Conservation (phyloP, 331 rosid species). For the Dryas integrifolia region DNA sequence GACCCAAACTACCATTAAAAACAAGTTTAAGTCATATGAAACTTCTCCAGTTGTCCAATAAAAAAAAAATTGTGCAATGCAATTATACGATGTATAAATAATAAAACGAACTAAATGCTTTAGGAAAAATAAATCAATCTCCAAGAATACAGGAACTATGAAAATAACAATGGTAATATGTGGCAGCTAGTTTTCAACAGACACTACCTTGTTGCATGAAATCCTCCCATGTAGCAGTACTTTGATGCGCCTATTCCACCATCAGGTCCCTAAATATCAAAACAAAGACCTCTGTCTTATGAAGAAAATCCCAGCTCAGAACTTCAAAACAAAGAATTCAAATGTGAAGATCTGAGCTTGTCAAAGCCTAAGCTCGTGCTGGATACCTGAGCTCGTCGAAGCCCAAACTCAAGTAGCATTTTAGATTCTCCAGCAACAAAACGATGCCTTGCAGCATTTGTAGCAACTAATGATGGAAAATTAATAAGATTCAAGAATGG, state of each 20-base stretch:
- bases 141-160: neutral
- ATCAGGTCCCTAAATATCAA: constrained; percentile 79
- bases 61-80: neutral
- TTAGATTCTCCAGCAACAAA: constrained; percentile 93
- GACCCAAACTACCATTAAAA: neutral
- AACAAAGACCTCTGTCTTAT: constrained; percentile 22
- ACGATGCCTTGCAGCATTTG: constrained; percentile 98
- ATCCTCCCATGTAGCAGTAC: constrained; percentile 95
- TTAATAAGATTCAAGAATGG: constrained; percentile 79
- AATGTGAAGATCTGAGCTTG: constrained; percentile 48
- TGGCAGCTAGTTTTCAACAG: neutral
- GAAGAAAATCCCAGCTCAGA: neutral
- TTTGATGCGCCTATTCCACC: constrained; percentile 93
- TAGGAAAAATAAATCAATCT: neutral
- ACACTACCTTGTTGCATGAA: constrained; percentile 92
- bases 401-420: constrained; percentile 89
- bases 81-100: neutral
- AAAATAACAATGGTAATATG: neutral
- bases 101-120: neutral
- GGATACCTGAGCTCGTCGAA: constrained; percentile 93
- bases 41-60: neutral
- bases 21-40: constrained; percentile 6
- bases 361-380: constrained; percentile 57
- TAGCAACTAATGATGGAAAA: constrained; percentile 78
- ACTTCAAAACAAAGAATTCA: constrained; percentile 23